Evolutionary conservation across 345 rosid species (phyloP).

Genomic region (Boechera stricta): DNA sequence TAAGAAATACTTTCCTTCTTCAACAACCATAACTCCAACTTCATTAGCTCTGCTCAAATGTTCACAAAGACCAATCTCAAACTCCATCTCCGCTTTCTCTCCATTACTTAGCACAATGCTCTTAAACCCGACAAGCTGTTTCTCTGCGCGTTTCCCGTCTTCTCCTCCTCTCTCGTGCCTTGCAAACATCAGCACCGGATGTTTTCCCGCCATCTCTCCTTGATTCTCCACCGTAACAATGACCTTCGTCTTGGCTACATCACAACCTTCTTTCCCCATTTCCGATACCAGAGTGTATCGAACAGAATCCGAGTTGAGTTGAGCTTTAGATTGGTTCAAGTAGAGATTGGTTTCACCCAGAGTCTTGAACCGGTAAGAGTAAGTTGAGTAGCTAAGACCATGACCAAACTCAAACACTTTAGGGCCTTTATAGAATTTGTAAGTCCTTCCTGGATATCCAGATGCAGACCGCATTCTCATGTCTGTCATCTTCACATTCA

Average conservation of each 20-base stretch:
- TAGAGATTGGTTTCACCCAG: slow-evolving; percentile 43
- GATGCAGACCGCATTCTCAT: slow-evolving; percentile 81
- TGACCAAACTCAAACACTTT: slow-evolving; percentile 70
- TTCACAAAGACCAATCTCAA: slow-evolving; percentile 64
- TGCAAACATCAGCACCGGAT: slow-evolving; percentile 67
- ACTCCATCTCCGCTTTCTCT: slow-evolving; percentile 60
- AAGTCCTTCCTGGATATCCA: slow-evolving; percentile 89
- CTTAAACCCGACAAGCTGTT: slow-evolving; percentile 74
- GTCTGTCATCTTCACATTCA: slow-evolving; percentile 77
- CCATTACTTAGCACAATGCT: slow-evolving; percentile 62
- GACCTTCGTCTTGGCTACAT: slow-evolving; percentile 51
- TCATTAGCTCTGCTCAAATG: slow-evolving; percentile 73
- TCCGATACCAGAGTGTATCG: slow-evolving; percentile 53
- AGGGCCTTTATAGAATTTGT: slow-evolving; percentile 73
- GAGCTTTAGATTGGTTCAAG: slow-evolving; percentile 45
- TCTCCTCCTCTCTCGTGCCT: slow-evolving; percentile 55
- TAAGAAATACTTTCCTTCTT: slow-evolving; percentile 73
- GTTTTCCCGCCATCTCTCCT: slow-evolving; percentile 74
- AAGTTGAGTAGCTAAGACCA: slow-evolving; percentile 80
- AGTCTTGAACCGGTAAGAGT: slow-evolving; percentile 56
- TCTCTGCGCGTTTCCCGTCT: slow-evolving; percentile 59
- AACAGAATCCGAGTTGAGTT: slow-evolving; percentile 40
- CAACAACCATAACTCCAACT: slow-evolving; percentile 67
- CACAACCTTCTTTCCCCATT: slow-evolving; percentile 54
- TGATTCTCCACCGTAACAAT: slow-evolving; percentile 58